Percentiles rank a stretch among this genome's conserved stretches.
Evolutionary conservation across 2,329 filamentous ascomycete genomes (phyloP).

Genomic region (Ophiosphaerella korrae): DNA sequence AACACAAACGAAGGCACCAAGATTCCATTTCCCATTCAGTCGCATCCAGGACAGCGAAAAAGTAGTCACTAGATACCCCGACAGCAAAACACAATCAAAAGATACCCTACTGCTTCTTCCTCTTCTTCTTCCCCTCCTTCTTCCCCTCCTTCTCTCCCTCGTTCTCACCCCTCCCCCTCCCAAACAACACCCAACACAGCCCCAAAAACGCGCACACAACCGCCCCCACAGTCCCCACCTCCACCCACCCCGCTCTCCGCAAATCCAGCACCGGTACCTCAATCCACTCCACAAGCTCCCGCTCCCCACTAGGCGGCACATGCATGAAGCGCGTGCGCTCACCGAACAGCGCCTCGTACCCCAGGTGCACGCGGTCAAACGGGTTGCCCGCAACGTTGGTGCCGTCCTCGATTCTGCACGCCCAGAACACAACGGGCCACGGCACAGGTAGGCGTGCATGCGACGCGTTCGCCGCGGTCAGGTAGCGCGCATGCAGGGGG

Average conservation of each 20-base stretch:
- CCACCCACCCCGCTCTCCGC: slow-evolving; percentile 43
- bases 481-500: slow-evolving; percentile 85
- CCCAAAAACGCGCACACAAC: slow-evolving; percentile 53
- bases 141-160: slow-evolving; percentile 9
- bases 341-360: slow-evolving; percentile 82
- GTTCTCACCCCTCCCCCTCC: slow-evolving; percentile 8
- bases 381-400: slow-evolving; percentile 76
- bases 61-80: slow-evolving; percentile 6
- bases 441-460: slow-evolving; percentile 62
- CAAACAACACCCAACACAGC: slow-evolving; percentile 51
- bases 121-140: slow-evolving; percentile 27
- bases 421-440: slow-evolving; percentile 89
- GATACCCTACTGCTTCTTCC: slow-evolving; percentile 28
- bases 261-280: slow-evolving; percentile 52
- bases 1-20: background rate
- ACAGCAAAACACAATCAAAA: background rate
- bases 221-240: slow-evolving; percentile 49
- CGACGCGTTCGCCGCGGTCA: slow-evolving; percentile 53
- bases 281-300: slow-evolving; percentile 38
- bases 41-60: too few species aligned
- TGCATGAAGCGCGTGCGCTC: slow-evolving; percentile 84
- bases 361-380: slow-evolving; percentile 83
- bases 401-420: slow-evolving; percentile 71
- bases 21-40: too few species aligned
- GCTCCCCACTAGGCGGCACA: slow-evolving; percentile 40